Evolutionary conservation across 768 basidiomycete species (phyloP), one percentile per base, ranked within the genome.

Genomic region (Kwoniella sp.): DNA sequence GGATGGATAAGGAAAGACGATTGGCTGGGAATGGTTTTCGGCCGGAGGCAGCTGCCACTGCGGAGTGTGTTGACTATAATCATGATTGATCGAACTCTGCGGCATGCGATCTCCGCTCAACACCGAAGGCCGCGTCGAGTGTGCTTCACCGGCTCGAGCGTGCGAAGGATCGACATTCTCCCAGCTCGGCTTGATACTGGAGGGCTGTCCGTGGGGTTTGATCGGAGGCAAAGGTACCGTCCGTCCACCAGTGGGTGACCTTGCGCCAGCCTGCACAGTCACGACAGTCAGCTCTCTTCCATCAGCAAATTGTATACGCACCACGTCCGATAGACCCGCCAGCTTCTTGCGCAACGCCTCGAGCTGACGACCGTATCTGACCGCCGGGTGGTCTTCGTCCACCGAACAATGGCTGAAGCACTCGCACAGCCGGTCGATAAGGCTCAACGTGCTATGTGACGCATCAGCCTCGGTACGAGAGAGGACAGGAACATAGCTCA

Each of bases 321-420:
- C 67, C 14, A 45, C 22, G 27, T 64, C 63, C 14, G 59, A 56
- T 29, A 65, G 29, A 19, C 46, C 54, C 1, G 64, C 49, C 2
- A 69, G 55, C 47, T 66, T 69, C 32, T 57, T 56, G 15, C 59
- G 52, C 28, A 69, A 41, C 11, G 46, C 56, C 42, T 57, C 57
- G 11, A 69, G 46, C 44, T 69, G 67, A 10, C 57, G 52, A 2
- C 69, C 67, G 46, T 73, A 73, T 6, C 69, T 55, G 1, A 57
- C 67, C 2, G 69, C 66, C 14, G 71, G 69, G 44, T 73, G 65
- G 42, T 67, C 60, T 12, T 53, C 56, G 26, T 73, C 71, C 8
- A 40, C 34, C 3, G 71, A 70, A 11, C 57, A 58, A 9, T 55
- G 26, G 3, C 57, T 45, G 11, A 70, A 55, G 39, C 67, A 70